phyloP scores from a whole-genome alignment of 106 monocot genomes.

The Alisma plantagoaquatica region DNA sequence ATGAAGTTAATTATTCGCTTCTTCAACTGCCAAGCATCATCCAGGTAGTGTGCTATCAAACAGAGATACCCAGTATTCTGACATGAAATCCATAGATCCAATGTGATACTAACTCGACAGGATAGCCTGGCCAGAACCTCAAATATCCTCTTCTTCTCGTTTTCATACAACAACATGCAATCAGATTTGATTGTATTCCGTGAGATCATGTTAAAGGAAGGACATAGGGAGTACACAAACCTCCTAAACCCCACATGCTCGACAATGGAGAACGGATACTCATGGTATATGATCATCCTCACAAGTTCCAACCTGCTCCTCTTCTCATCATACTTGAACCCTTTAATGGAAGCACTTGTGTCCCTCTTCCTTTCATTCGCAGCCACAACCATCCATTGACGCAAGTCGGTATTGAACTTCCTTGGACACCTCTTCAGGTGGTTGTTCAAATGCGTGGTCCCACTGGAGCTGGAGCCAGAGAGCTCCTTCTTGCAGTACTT shows the following conservation, averaged over 20 bases:
- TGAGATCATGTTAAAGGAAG: constrained; percentile 14
- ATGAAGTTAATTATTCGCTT: constrained; percentile 20
- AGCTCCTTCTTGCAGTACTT: constrained; percentile 19
- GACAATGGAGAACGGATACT: constrained; percentile 20
- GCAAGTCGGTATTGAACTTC: background rate
- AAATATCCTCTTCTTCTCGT: constrained; percentile 18
- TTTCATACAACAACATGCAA: constrained; percentile 12
- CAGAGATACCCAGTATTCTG: constrained; percentile 2
- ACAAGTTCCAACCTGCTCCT: constrained; percentile 17
- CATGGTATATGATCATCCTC: constrained; percentile 23
- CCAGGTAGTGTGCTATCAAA: constrained; percentile 10
- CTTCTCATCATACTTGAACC: constrained; percentile 14
- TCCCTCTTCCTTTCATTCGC: constrained; percentile 4
- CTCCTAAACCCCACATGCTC: constrained; percentile 23
- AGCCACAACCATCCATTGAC: background rate
- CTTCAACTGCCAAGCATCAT: constrained; percentile 18
- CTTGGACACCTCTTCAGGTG: constrained; percentile 13
- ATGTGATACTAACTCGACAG: constrained; percentile 13
- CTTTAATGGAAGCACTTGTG: background rate
- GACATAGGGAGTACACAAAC: constrained; percentile 12
- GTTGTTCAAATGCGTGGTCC: constrained; percentile 28
- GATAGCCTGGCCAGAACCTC: constrained; percentile 6
- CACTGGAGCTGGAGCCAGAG: constrained; percentile 19
- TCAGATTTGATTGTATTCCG: constrained; percentile 7
- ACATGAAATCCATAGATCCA: constrained; percentile 6